Evolutionary conservation across 2,329 filamentous ascomycete genomes (phyloP).

Genomic region (Ceratocystis albifundus): DNA sequence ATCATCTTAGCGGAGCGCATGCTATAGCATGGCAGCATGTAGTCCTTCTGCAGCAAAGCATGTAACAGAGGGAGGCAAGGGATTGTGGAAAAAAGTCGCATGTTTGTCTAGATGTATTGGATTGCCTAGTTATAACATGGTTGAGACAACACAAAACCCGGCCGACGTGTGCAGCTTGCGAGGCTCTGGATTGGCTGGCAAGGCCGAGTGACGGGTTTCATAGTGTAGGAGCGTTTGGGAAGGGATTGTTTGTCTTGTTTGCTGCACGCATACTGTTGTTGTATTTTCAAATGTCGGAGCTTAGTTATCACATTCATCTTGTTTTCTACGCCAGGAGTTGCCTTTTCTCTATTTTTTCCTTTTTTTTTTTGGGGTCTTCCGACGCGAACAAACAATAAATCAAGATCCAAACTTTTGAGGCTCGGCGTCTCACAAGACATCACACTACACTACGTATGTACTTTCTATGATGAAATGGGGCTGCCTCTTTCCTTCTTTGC

Average conservation of each 20-base stretch:
- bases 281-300: background rate
- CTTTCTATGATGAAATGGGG: background rate
- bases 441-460: too few relatives aligned
- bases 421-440: background rate
- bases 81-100: background rate
- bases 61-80: background rate
- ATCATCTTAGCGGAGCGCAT: background rate
- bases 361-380: background rate
- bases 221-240: slow-evolving; percentile 6
- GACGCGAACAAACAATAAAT: background rate
- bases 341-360: background rate
- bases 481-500: background rate
- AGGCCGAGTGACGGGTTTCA: slow-evolving; percentile 7
- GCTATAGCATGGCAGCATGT: background rate
- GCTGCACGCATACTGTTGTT: background rate
- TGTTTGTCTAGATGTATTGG: background rate
- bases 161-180: slow-evolving; percentile 17
- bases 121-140: slow-evolving; percentile 52
- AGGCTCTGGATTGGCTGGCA: slow-evolving; percentile 17
- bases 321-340: background rate
- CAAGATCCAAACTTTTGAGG: background rate
- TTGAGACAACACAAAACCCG: slow-evolving; percentile 2
- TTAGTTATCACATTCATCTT: background rate
- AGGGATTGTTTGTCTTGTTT: background rate
- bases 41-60: background rate